Percentiles rank a stretch among this genome's conserved stretches.
These are phyloP conservation scores for Puccinia triticina DNA, from an alignment of 1,284 basidiomycete species.

Conservation along the genomic window DNA sequence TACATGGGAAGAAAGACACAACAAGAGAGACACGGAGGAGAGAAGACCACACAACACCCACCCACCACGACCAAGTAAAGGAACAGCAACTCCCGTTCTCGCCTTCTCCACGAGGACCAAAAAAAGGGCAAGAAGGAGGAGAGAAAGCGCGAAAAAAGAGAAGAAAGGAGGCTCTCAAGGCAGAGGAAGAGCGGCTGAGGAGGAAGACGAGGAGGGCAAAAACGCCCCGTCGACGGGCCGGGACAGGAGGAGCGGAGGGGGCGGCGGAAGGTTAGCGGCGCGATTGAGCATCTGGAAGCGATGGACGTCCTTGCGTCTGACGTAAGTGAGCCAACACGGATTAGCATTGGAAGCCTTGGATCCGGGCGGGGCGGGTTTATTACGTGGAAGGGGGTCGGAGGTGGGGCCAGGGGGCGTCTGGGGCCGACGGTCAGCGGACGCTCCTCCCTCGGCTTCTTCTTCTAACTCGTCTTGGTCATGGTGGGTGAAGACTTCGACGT, in stretches of 20 bases:
- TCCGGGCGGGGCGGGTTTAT: not conserved
- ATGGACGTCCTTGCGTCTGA: not conserved
- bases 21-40: too few species aligned
- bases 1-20: too few species aligned
- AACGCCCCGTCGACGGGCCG: too few species aligned
- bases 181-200: too few species aligned
- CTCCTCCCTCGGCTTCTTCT: not conserved
- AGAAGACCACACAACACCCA: too few species aligned
- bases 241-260: too few species aligned
- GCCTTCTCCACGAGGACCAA: too few species aligned
- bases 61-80: not conserved
- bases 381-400: too few species aligned
- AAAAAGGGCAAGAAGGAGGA: not conserved
- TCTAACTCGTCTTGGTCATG: not conserved
- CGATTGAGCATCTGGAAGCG: slow-evolving; percentile 39
- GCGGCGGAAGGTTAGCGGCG: not conserved
- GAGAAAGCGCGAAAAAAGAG: not conserved
- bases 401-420: too few species aligned
- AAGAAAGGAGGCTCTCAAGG: not conserved
- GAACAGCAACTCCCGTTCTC: not conserved
- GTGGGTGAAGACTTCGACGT: slow-evolving; percentile 6
- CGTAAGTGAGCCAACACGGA: slow-evolving; percentile 45
- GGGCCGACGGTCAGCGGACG: too few species aligned
- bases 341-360: not conserved
- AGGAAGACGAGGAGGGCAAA: too few species aligned